Percentiles rank a stretch among this genome's conserved stretches.
phyloP scores from a whole-genome alignment of 768 basidiomycete species.

The Mycena olivaceomarginata region DNA sequence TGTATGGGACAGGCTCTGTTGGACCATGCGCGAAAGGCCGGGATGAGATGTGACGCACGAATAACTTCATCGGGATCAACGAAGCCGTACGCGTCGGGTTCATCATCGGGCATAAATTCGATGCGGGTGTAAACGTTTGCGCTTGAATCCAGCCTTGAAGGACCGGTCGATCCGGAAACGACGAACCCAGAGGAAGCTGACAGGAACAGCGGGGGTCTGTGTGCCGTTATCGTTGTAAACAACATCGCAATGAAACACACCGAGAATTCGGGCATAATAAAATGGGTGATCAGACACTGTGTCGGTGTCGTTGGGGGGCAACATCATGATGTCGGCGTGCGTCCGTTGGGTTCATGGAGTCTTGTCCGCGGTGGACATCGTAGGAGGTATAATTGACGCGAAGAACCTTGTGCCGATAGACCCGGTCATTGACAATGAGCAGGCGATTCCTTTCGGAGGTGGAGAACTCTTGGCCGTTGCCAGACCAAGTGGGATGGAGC shows the following conservation, averaged over 20 bases:
- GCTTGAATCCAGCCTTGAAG: slow-evolving; percentile 50
- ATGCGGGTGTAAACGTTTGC: slow-evolving; percentile 57
- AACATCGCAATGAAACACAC: slow-evolving; percentile 54
- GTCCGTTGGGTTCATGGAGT: slow-evolving; percentile 59
- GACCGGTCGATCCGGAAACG: slow-evolving; percentile 57
- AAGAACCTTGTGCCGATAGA: slow-evolving; percentile 54
- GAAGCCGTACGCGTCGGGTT: slow-evolving; percentile 63
- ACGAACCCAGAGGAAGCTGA: slow-evolving; percentile 65
- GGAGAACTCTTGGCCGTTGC: slow-evolving; percentile 44
- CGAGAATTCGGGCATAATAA: slow-evolving; percentile 53
- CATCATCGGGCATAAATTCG: slow-evolving; percentile 57
- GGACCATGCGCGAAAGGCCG: slow-evolving; percentile 51
- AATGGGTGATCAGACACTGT: slow-evolving; percentile 48
- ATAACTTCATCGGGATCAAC: slow-evolving; percentile 56
- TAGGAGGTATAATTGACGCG: slow-evolving; percentile 50
- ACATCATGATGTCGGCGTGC: slow-evolving; percentile 56
- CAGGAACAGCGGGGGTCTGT: slow-evolving; percentile 28
- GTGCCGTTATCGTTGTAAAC: slow-evolving; percentile 38
- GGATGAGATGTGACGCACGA: slow-evolving; percentile 59
- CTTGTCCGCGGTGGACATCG: slow-evolving; percentile 61
- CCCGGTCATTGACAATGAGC: slow-evolving; percentile 39
- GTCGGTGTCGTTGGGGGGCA: slow-evolving; percentile 43
- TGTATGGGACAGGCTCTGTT: slow-evolving; percentile 35
- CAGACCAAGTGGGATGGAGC: slow-evolving; percentile 45
- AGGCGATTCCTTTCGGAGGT: slow-evolving; percentile 7